Evolutionary conservation across 306 rosid species (phyloP), one percentile per base, ranked within the genome.

Genomic region (Cercis canadensis): DNA sequence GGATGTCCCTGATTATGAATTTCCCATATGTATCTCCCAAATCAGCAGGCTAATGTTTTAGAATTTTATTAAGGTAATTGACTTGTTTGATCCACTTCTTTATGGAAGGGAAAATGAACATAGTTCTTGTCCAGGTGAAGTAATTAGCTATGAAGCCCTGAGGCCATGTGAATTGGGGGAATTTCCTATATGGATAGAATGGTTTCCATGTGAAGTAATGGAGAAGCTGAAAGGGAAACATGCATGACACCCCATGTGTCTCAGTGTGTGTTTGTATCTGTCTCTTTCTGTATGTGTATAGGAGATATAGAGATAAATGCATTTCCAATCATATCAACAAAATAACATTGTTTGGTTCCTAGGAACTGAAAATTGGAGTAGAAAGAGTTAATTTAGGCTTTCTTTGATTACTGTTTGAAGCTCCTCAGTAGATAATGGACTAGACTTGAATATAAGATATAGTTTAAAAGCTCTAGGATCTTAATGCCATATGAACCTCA

Each of bases 171-270:
- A 60, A 45, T 34, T 33, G 57, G 69, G 69, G 29, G 53, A 29
- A 57, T 32, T 15, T 44, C 37, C 57, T 41, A 14, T 72, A 55
- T 57, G 43, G 73, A 53, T 64, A 78, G 59, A 80, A 65, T 78
- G 78, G 54, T 37, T 17, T 72, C 71, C 84, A 80, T 72, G 82
- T 80, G 87, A 59, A 62, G 67, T 79, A 65, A 79, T 70, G 85
- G 77, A 49, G 50, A 47, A 56, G 10, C 13, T 17, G 62, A 54
- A 55, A 46, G 37, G 44, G 62, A 62, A 56, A 51, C 40, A 63
- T 45, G 31, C 77, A 50, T 47, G 57, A 3, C 69, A 75, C 59
- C 62, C 49, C 69, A 75, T 57, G 68, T 66, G 67, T 44, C 29
- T 24, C 29, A 24, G n/a, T 24, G 2, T 24, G 11, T 37, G n/a